These are phyloP conservation scores for Penicillium antarcticum DNA, from an alignment of 495 filamentous ascomycete genomes.

Conservation along the genomic window DNA sequence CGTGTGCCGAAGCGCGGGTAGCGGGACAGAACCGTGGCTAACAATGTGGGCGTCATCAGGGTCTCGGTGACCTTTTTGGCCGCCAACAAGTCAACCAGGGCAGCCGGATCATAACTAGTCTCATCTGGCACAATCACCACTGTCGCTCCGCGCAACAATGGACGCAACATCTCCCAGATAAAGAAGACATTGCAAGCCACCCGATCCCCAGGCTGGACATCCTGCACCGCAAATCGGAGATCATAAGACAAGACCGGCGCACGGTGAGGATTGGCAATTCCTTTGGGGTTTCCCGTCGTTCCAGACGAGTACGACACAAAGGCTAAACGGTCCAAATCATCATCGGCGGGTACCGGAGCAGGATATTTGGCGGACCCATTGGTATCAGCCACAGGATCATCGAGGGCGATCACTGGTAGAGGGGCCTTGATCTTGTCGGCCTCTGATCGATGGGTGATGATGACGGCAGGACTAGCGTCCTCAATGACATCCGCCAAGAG, in stretches of 20 bases:
- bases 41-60: constrained; percentile 69
- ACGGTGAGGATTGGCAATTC: constrained; percentile 65
- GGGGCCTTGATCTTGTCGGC: constrained; percentile 53
- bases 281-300: constrained; percentile 66
- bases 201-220: constrained; percentile 60
- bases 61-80: constrained; percentile 61
- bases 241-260: constrained; percentile 65
- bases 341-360: constrained; percentile 46
- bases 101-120: constrained; percentile 63
- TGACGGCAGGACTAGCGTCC: constrained; percentile 59
- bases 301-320: constrained; percentile 68
- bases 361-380: constrained; percentile 37
- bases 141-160: constrained; percentile 64
- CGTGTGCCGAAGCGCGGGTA: constrained; percentile 54
- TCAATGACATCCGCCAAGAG: constrained; percentile 64
- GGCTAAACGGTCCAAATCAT: constrained; percentile 61
- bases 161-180: constrained; percentile 70
- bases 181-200: constrained; percentile 76
- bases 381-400: constrained; percentile 37
- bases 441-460: constrained; percentile 56
- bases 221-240: constrained; percentile 58
- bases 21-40: constrained; percentile 60
- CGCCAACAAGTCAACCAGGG: constrained; percentile 60
- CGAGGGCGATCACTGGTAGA: constrained; percentile 54
- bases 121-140: constrained; percentile 65